A percentile compares a stretch with the other conserved stretches of the same genome.
phyloP scores from a whole-genome alignment of 1,139 yeast species.

The Candida smagusa region DNA sequence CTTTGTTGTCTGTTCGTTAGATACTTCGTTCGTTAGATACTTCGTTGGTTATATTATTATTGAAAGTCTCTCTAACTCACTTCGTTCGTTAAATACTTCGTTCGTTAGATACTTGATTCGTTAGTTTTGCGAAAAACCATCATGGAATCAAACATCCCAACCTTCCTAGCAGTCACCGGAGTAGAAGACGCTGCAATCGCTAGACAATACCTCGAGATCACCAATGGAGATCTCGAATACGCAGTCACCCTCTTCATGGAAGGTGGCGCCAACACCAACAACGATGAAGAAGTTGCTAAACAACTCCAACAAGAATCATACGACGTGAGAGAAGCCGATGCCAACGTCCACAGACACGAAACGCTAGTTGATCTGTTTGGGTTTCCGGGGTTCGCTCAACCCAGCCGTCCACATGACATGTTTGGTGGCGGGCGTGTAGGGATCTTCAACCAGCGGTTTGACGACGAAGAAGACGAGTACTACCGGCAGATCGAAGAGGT shows the following conservation, averaged over 20 bases:
- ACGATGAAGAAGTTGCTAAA: slow-evolving; percentile 63
- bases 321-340: slow-evolving; percentile 59
- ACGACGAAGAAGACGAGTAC: slow-evolving; percentile 29
- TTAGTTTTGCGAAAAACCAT: slow-evolving; percentile 1
- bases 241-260: slow-evolving; percentile 88
- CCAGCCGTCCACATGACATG: slow-evolving; percentile 31
- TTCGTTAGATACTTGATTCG: too few relatives aligned
- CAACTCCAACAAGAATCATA: slow-evolving; percentile 67
- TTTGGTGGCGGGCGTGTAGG: slow-evolving; percentile 44
- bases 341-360: slow-evolving; percentile 80
- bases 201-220: slow-evolving; percentile 71
- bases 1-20: too few relatives aligned
- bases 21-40: too few relatives aligned
- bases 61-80: too few relatives aligned
- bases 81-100: too few relatives aligned
- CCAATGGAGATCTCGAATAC: slow-evolving; percentile 74
- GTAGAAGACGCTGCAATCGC: slow-evolving; percentile 69
- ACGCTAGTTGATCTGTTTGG: slow-evolving; percentile 52
- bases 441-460: slow-evolving; percentile 43
- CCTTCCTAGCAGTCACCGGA: slow-evolving; percentile 84
- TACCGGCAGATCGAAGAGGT: slow-evolving; percentile 17
- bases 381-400: slow-evolving; percentile 10
- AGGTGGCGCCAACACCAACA: slow-evolving; percentile 19
- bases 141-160: slow-evolving; percentile 59
- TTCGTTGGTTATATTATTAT: too few relatives aligned